phyloP scores from a whole-genome alignment of 371 early-diverging fungal genomes.

The Mortierella sp. region DNA sequence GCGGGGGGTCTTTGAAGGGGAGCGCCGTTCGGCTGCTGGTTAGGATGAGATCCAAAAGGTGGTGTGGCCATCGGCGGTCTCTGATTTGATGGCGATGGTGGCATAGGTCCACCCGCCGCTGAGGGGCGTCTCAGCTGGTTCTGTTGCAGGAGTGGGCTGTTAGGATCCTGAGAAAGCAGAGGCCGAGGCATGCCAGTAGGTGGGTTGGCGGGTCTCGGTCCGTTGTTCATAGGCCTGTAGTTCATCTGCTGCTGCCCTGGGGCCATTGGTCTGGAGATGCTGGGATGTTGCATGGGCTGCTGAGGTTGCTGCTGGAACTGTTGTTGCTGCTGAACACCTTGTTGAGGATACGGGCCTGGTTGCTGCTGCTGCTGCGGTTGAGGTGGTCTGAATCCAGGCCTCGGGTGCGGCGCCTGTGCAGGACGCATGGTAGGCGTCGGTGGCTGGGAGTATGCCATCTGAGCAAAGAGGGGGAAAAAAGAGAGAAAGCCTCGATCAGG shows the following conservation, averaged over 20 bases:
- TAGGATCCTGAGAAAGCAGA: slow-evolving; percentile 23
- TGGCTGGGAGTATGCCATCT: slow-evolving; percentile 44
- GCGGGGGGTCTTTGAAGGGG: slow-evolving; percentile 40
- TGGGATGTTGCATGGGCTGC: slow-evolving; percentile 21
- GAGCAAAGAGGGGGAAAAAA: background rate
- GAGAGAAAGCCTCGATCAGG: slow-evolving; percentile 1
- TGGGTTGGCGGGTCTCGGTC: slow-evolving; percentile 29
- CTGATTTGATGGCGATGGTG: slow-evolving; percentile 39
- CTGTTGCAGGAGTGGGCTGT: slow-evolving; percentile 24
- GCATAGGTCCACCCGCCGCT: slow-evolving; percentile 17
- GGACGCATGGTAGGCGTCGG: slow-evolving; percentile 40
- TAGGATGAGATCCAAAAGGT: slow-evolving; percentile 31
- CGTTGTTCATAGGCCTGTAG: slow-evolving; percentile 28
- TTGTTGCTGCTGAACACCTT: slow-evolving; percentile 25
- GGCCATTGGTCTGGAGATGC: slow-evolving; percentile 11
- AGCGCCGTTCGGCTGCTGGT: slow-evolving; percentile 16
- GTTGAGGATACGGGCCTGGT: slow-evolving; percentile 1
- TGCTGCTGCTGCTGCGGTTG: slow-evolving; percentile 18
- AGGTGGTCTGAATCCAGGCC: slow-evolving; percentile 46
- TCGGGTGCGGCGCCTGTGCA: slow-evolving; percentile 41
- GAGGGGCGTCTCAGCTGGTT: slow-evolving; percentile 29
- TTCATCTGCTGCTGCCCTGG: slow-evolving; percentile 27
- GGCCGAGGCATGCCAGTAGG: slow-evolving; percentile 32
- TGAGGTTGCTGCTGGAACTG: slow-evolving; percentile 3
- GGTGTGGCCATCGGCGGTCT: slow-evolving; percentile 35